Conservation (phyloP, 352 stramenopile genomes). For the Pilasporangium apinafurcum region DNA sequence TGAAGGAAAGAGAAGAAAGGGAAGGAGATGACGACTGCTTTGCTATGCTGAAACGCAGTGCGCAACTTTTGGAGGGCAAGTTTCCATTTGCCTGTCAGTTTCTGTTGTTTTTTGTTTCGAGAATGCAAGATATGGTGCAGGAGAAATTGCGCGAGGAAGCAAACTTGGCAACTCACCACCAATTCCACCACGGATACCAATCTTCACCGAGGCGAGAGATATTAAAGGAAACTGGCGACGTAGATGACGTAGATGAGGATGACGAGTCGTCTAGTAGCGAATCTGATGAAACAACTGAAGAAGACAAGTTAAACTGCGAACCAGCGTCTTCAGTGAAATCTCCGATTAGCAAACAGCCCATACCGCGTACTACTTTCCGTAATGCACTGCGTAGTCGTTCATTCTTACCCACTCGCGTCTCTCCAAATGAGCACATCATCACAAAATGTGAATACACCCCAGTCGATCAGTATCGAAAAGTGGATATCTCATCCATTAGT, state of each 20-base stretch:
- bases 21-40: constrained; percentile 10
- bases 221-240: background rate
- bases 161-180: background rate
- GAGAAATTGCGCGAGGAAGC: constrained; percentile 11
- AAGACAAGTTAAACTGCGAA: background rate
- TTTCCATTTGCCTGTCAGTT: constrained; percentile 14
- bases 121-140: constrained; percentile 11
- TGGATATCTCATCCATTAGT: constrained; percentile 14
- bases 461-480: constrained; percentile 13
- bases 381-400: constrained; percentile 23
- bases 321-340: background rate
- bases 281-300: background rate
- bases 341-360: background rate
- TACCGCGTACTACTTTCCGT: constrained; percentile 19
- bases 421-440: constrained; percentile 17
- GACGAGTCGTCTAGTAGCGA: background rate
- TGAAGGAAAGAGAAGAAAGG: background rate
- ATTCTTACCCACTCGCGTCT: constrained; percentile 35
- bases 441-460: constrained; percentile 22
- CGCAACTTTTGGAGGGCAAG: background rate
- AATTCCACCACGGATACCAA: too few species aligned
- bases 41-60: background rate
- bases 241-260: background rate
- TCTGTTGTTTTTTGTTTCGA: constrained; percentile 2
- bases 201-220: background rate